Evolutionary conservation across 2,329 filamentous ascomycete genomes (phyloP).

Genomic region (Corniculantispora saksenae): DNA sequence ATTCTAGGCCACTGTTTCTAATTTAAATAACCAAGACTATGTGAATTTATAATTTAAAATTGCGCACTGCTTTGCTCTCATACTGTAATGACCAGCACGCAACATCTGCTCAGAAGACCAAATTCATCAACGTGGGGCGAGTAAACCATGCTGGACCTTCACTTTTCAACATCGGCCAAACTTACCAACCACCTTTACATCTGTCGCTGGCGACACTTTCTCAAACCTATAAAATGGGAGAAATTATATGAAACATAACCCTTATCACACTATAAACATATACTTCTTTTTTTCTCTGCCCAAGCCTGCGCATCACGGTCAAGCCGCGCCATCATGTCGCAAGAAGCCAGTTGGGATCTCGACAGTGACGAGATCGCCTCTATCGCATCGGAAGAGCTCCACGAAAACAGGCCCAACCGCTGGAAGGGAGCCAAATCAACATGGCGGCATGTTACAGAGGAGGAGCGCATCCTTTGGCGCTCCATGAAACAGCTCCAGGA

Average conservation of each 20-base stretch:
- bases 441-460: conserved; percentile 64
- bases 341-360: conserved; percentile 40
- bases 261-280: not conserved
- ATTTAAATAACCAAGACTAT: no score
- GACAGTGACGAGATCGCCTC: conserved; percentile 50
- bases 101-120: no score
- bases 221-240: not conserved
- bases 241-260: not conserved
- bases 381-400: conserved; percentile 48
- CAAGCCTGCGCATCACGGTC: no score
- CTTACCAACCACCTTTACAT: not conserved
- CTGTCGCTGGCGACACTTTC: not conserved
- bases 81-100: no score
- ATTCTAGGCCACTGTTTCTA: no score
- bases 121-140: conserved; percentile 1
- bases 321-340: conserved; percentile 20
- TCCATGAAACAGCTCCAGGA: conserved; percentile 65
- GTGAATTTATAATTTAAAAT: no score
- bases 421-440: conserved; percentile 68
- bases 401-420: conserved; percentile 64
- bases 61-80: no score
- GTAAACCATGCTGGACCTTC: conserved; percentile 2
- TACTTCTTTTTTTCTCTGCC: no score
- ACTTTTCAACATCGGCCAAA: not conserved
- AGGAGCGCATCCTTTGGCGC: conserved; percentile 62